These are phyloP conservation scores for Lactifluus volemus DNA, from an alignment of 768 basidiomycete species.

Conservation along the genomic window DNA sequence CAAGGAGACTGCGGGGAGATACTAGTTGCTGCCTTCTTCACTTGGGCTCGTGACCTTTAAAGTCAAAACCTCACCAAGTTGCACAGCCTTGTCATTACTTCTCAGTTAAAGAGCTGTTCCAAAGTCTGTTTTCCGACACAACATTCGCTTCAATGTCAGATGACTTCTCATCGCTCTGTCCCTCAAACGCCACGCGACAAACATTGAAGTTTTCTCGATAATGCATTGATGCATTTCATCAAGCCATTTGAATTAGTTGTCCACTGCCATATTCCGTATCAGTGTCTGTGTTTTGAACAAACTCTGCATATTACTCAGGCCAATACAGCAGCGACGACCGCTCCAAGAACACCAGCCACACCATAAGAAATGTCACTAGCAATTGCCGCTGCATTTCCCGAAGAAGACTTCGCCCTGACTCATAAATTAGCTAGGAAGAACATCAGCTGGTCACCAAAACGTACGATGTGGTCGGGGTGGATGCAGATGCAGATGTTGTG, in stretches of 20 bases:
- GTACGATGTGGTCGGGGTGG: neutral
- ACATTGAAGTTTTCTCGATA: neutral
- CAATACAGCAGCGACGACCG: conserved; percentile 32
- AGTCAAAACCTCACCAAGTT: no score
- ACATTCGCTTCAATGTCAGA: no score
- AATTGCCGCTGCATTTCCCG: conserved; percentile 29
- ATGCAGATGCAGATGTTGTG: no score
- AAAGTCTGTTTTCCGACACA: no score
- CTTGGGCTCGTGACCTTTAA: no score
- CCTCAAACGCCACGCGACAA: no score
- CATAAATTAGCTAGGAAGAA: neutral
- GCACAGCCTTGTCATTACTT: no score
- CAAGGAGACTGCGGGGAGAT: no score
- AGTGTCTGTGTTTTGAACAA: neutral
- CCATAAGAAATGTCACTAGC: conserved; percentile 25
- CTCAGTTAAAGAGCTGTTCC: no score
- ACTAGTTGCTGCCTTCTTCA: no score
- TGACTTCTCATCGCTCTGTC: no score
- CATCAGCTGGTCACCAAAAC: neutral
- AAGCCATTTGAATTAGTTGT: neutral
- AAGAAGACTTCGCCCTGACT: neutral
- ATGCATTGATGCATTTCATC: neutral
- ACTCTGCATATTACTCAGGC: conserved; percentile 23
- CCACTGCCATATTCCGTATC: no score
- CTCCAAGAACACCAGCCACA: conserved; percentile 2